Evolutionary conservation across 345 rosid genomes (phyloP).

Genomic region (Cardamine chenopodiifolia): DNA sequence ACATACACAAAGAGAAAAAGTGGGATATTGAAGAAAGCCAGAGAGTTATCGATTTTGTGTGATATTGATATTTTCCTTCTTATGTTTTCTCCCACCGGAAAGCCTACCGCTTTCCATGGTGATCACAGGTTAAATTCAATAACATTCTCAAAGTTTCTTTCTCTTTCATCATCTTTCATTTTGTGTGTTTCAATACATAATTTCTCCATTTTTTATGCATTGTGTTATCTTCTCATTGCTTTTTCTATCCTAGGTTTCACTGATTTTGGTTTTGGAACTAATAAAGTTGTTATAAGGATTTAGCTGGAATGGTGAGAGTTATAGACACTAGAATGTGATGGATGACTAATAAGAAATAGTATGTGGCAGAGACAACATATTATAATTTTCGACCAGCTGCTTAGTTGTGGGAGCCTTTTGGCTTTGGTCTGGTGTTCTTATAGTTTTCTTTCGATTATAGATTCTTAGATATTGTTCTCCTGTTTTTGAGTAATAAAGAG

Average conservation of each 20-base stretch:
- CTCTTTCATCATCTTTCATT: background rate
- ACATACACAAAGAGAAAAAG: slow-evolving; percentile 80
- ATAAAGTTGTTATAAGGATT: slow-evolving; percentile 2
- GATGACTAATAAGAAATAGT: background rate
- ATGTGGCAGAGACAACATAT: background rate
- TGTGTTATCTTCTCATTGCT: background rate
- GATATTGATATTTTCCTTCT: slow-evolving; percentile 82
- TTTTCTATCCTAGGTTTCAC: background rate
- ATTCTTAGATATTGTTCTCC: background rate
- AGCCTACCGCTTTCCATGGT: slow-evolving; percentile 72
- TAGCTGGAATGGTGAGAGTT: slow-evolving; percentile 9
- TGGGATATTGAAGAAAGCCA: slow-evolving; percentile 92
- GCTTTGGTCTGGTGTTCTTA: background rate
- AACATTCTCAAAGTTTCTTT: background rate
- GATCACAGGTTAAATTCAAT: slow-evolving; percentile 55
- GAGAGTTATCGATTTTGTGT: slow-evolving; percentile 83
- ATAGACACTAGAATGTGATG: slow-evolving; percentile 5
- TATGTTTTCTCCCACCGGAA: slow-evolving; percentile 87
- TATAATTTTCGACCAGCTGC: too few relatives aligned
- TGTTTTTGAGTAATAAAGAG: background rate
- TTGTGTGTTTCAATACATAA: background rate
- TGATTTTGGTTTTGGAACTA: background rate
- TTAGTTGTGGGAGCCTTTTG: slow-evolving; percentile 18
- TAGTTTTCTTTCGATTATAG: background rate
- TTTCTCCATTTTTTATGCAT: background rate